Evolutionary conservation across 106 monocot species (phyloP).

Genomic region (Dendrobium huoshanense): DNA sequence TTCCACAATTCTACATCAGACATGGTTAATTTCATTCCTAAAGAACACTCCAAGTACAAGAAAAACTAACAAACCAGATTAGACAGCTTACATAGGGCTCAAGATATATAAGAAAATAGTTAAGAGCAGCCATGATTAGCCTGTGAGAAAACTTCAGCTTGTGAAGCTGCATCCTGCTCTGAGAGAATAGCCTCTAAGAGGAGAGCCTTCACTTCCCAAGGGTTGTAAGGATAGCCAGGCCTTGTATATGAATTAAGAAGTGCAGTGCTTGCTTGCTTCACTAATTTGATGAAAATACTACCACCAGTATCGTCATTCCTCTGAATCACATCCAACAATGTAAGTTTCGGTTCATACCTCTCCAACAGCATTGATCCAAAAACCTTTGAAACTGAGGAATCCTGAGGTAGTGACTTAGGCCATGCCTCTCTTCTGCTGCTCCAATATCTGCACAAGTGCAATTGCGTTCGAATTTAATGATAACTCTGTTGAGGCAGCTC

Average conservation of each 20-base stretch:
- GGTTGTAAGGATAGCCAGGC: slow-evolving; percentile 41
- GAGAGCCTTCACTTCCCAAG: slow-evolving; percentile 88
- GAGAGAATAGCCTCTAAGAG: slow-evolving; percentile 74
- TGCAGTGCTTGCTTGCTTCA: slow-evolving; percentile 78
- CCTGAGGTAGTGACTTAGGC: slow-evolving; percentile 71
- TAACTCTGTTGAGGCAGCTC: background rate
- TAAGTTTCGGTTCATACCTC: slow-evolving; percentile 64
- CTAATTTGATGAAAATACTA: slow-evolving; percentile 51
- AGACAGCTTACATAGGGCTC: background rate
- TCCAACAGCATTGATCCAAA: slow-evolving; percentile 77
- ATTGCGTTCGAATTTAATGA: background rate
- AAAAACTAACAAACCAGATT: background rate
- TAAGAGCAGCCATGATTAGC: slow-evolving; percentile 45
- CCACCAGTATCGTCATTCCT: slow-evolving; percentile 63
- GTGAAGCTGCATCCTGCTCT: slow-evolving; percentile 49
- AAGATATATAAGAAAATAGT: background rate
- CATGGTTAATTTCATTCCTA: background rate
- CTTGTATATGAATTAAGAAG: slow-evolving; percentile 84
- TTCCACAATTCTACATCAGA: background rate
- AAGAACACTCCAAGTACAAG: background rate
- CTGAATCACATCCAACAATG: slow-evolving; percentile 65
- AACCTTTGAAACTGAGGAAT: slow-evolving; percentile 62
- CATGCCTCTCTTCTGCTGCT: slow-evolving; percentile 67
- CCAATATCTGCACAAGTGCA: slow-evolving; percentile 51
- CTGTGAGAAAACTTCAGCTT: slow-evolving; percentile 49